Conservation (phyloP, 345 rosid species). For the Heritiera littoralis region DNA sequence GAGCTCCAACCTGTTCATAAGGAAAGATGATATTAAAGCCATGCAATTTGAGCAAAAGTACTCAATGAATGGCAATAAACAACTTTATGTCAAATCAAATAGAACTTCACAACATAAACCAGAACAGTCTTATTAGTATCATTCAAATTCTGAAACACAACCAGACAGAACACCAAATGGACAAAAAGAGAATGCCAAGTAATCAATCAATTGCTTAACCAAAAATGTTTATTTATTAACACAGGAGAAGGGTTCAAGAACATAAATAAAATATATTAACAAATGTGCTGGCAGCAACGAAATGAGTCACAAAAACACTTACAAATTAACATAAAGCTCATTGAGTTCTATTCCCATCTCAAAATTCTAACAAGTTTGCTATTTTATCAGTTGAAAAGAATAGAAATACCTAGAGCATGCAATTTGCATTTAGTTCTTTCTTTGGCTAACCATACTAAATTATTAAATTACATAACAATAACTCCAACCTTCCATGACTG, state of each 20-base stretch:
- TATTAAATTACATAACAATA: not conserved
- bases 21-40: not conserved
- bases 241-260: not conserved
- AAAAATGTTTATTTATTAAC: not conserved
- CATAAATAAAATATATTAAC: not conserved
- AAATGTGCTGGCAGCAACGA: not conserved
- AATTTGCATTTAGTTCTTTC: no score
- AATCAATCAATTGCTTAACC: not conserved
- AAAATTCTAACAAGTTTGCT: not conserved
- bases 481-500: not conserved
- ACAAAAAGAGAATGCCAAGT: not conserved
- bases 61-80: not conserved
- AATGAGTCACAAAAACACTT: not conserved
- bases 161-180: not conserved
- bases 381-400: not conserved
- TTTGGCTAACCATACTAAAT: no score
- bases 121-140: no score
- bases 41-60: not conserved
- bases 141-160: not conserved
- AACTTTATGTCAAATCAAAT: not conserved
- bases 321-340: not conserved
- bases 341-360: not conserved
- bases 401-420: not conserved
- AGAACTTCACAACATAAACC: not conserved
- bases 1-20: conserved; percentile 82